Conservation (phyloP, 345 rosid genomes). For the Brassica cretica region DNA sequence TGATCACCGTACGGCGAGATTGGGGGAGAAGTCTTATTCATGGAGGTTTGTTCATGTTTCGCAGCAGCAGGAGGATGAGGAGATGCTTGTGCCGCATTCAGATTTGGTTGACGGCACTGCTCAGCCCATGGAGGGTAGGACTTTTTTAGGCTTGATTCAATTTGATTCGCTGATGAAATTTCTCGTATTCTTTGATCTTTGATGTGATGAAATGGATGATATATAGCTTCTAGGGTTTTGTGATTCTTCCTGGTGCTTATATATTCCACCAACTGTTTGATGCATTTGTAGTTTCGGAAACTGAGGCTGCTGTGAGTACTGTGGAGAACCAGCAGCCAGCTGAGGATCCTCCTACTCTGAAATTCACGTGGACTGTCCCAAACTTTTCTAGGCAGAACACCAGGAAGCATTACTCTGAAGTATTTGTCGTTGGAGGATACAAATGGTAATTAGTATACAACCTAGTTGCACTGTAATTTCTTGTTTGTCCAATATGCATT, state of each 20-base stretch:
- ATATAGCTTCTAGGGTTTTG: slow-evolving; percentile 36
- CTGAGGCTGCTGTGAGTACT: slow-evolving; percentile 54
- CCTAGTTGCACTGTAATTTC: slow-evolving; percentile 3
- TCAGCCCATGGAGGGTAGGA: slow-evolving; percentile 79
- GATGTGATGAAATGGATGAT: slow-evolving; percentile 5
- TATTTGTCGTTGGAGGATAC: slow-evolving; percentile 76
- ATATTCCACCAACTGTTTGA: slow-evolving; percentile 40
- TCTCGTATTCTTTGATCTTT: not conserved
- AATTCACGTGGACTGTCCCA: slow-evolving; percentile 80
- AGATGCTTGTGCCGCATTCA: slow-evolving; percentile 87
- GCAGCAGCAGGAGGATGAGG: slow-evolving; percentile 86
- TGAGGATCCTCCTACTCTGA: slow-evolving; percentile 80
- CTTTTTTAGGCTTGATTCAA: slow-evolving; percentile 10
- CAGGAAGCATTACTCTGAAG: slow-evolving; percentile 75
- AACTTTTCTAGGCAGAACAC: slow-evolving; percentile 75
- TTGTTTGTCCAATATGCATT: not conserved
- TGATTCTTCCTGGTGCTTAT: not conserved
- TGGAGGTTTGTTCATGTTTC: slow-evolving; percentile 23
- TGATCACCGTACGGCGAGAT: slow-evolving; percentile 39
- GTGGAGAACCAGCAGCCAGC: slow-evolving; percentile 70
- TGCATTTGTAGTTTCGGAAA: slow-evolving; percentile 43
- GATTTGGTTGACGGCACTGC: slow-evolving; percentile 71
- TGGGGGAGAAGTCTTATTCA: not conserved
- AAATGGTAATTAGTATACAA: slow-evolving; percentile 62
- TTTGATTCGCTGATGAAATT: slow-evolving; percentile 15